Base-by-base conservation (phyloP, 345 rosid genomes). In the Durio zibethinus region DNA sequence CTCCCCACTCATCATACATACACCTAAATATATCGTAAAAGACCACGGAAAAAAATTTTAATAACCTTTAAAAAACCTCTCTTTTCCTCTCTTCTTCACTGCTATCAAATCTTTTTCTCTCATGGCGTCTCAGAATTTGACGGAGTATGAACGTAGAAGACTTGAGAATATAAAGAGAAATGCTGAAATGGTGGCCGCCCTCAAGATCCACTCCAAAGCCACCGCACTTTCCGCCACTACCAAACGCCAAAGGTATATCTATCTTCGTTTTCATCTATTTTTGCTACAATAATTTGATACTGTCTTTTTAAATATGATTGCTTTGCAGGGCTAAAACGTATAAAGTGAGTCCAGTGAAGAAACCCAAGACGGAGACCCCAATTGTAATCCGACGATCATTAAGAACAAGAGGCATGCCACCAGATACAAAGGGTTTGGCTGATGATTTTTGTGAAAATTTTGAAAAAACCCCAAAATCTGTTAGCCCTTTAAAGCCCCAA, bases 121-220 rank as follows among this genome's bases (percentile, higher is more conserved):
- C 36, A 92, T 92, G 98, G 97, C 87, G 88, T 75, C 90, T 27
- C 21, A 78, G 73, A 75, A 83, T 56, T 77, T 90, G 23, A 89
- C 97, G 4, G 97, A 95, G 72, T 95, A 95, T 80, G 99, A 93
- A 83, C 89, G 89, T 8, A 82, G 79, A 76, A 84, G 98, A 79
- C 86, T 92, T 36, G 94, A 90, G 80, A 93, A 92, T 84, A 95
- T 93, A 40, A 86, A 82, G 62, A 85, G 97, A 50, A 95, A 95
- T 73, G 91, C 81, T 3, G 87, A 95, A 79, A 88, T 89, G 91
- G 57, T 95, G 79, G 91, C 98, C 14, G 83, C 94, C n/a, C 92
- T 93, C 68, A 87, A 92, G 1, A 78, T 95, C 83, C 92, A 48
- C 0, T 81, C 91, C 75, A 83, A 77, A 67, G 91, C 85, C 60